Base-by-base conservation (phyloP, 805 yeast genomes). In the Zygoascus flipseniorum region DNA sequence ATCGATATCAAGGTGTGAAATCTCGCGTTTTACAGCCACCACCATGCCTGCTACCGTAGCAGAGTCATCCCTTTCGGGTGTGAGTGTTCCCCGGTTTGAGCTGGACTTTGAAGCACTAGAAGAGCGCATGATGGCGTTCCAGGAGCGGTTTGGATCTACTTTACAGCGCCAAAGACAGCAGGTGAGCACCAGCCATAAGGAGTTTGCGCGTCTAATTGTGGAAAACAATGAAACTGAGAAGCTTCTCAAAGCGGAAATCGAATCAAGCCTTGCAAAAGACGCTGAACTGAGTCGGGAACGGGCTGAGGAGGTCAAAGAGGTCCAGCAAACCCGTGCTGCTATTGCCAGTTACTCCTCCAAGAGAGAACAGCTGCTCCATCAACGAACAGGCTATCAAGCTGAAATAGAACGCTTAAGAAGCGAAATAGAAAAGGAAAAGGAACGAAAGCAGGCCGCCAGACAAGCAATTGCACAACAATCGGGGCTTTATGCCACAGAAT, bases 401-500 rank as follows among this genome's bases (percentile, higher is more conserved):
- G 65, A 64, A 48, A 60, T 78, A 0, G 60, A 53, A 1, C 73
- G 70, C 26, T 54, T 77, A 31, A 66, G 66, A 35, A 51, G 52
- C 1, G 60, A 69, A 48, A 66, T 74, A 8, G 60, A 62, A 9
- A 52, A 57, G 16, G 65, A 69, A 44, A 65, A 71, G 31, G 60
- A 65, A 2, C 60, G 62, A 3, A 64, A 66, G 42, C 62, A 73
- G 8, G 70, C 68, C 42, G 66, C 68, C 49, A 65, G 68, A 39
- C 62, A 79, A 37, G 64, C 65, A 18, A 56, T 66, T 19, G 48
- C 51, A 32, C 53, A 61, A 9, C 86, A 83, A 60, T 68, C 74
- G 8, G 69, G 68, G 31, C 69, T 69, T 43, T 81, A 81, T 54
- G 67, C 69, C 14, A 80, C 81, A 0, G 87, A 83, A 61, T 68